Conservation (phyloP, 345 rosid genomes). For the Murraya paniculata region DNA sequence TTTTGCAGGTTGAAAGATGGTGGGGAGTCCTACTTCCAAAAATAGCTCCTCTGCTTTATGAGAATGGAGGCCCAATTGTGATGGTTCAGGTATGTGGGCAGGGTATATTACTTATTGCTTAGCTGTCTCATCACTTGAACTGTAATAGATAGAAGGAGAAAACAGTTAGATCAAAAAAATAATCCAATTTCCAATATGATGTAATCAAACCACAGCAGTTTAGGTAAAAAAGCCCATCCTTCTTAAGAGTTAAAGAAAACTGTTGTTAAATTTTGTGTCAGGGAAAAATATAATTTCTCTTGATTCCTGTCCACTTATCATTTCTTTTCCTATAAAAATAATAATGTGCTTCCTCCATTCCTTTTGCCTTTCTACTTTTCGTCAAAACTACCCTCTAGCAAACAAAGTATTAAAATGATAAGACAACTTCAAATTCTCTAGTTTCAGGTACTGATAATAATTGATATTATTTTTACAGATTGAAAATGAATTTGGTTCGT, state of each 20-base stretch:
- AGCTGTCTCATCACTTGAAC: neutral
- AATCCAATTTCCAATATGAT: neutral
- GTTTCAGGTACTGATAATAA: neutral
- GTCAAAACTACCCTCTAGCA: neutral
- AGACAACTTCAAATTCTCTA: constrained; percentile 6
- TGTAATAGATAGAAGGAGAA: neutral
- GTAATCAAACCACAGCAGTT: neutral
- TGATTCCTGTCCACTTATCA: neutral
- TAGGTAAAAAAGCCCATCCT: neutral
- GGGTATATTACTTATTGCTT: neutral
- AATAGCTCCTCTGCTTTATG: constrained; percentile 66
- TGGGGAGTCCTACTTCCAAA: constrained; percentile 76
- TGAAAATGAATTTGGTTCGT: constrained; percentile 97
- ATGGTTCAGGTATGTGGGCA: constrained; percentile 76
- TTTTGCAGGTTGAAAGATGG: constrained; percentile 77
- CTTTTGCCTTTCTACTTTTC: neutral
- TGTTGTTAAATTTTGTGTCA: neutral
- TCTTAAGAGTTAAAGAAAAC: neutral
- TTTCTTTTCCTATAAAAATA: neutral
- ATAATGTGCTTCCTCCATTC: neutral
- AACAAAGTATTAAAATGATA: neutral
- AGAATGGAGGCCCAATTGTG: constrained; percentile 80
- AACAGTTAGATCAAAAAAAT: neutral
- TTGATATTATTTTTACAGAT: constrained; percentile 45
- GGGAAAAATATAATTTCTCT: neutral